Evolutionary conservation across 805 yeast genomes (phyloP), one percentile per base, ranked within the genome.

Genomic region (Pichia manshurica): DNA sequence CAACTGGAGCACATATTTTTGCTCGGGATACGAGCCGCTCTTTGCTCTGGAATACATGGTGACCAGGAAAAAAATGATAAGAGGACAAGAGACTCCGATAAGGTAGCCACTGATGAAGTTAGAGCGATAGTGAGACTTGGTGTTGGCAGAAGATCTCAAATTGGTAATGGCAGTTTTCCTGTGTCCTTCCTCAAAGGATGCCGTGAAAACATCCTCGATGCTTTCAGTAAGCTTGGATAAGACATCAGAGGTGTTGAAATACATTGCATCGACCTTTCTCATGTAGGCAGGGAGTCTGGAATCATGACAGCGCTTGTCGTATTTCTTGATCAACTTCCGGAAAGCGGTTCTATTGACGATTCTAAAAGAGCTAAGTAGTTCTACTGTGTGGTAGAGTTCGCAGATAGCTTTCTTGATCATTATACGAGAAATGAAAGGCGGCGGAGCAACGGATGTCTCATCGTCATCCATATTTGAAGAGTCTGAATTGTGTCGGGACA

Each of bases 301-400:
- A 3, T 77, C 68, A 12, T 68, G 60, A 4, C 81, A 72, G 4
- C 81, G 73, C 60, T 93, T 93, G 65, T 93, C 99, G 61, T 79
- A 90, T 64, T 93, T 93, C 60, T 93, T 93, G 46, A 88, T 72
- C 56, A 93, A 82, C 58, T 93, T 93, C 46, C 96, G 76, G 57
- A 90, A 79, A 0, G 95, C 99, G 0, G 95, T 88, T 25, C 87
- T 73, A 64, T 93, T 93, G 53, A 90, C 64, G 40, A 81, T 72
- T 53, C 87, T 73, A 62, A 80, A 93, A 0, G 87, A 82, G 52
- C 77, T 77, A 44, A 86, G 66, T 34, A 87, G 71, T 49, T 84
- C 84, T 44, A 88, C 66, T 4, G 84, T 76, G 48, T 90, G 73
- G 61, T 87, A 88, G 53, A 76, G 82, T 59, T 87, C 95, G 46